Conservation (phyloP, 2,329 filamentous ascomycete species). For the Pseudodiploospora longispora region DNA sequence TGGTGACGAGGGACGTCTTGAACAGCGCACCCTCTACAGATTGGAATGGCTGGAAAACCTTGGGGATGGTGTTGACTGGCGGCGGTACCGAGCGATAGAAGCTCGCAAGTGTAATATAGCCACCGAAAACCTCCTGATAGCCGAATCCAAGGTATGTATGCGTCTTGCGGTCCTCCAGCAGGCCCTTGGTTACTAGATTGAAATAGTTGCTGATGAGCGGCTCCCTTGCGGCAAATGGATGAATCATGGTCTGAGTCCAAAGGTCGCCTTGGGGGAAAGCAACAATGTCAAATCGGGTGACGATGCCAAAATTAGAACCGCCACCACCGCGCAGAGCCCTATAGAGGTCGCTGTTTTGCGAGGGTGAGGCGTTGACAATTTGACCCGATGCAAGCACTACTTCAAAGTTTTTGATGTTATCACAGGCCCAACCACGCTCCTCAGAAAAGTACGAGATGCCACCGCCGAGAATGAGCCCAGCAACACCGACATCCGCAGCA, state of each 20-base stretch:
- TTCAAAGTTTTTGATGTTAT: slow-evolving; percentile 14
- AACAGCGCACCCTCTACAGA: slow-evolving; percentile 12
- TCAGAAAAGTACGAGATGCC: slow-evolving; percentile 42
- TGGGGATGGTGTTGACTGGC: slow-evolving; percentile 6
- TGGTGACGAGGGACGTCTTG: slow-evolving; percentile 15
- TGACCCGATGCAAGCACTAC: slow-evolving; percentile 30
- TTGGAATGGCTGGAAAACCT: slow-evolving; percentile 17
- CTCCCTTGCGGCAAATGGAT: slow-evolving; percentile 7
- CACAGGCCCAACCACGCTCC: slow-evolving; percentile 20
- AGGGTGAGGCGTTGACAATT: slow-evolving; percentile 30
- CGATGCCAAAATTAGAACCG: slow-evolving; percentile 31
- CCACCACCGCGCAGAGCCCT: slow-evolving; percentile 36
- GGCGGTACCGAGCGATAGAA: slow-evolving; percentile 12
- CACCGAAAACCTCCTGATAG: slow-evolving; percentile 3
- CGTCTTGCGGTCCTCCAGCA: slow-evolving; percentile 12
- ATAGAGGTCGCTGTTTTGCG: slow-evolving; percentile 32
- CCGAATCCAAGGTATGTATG: slow-evolving; percentile 15
- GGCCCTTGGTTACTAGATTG: slow-evolving; percentile 9
- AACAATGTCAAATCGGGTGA: slow-evolving; percentile 21
- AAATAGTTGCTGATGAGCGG: slow-evolving; percentile 11
- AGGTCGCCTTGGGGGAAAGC: slow-evolving; percentile 20
- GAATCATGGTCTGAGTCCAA: slow-evolving; percentile 18
- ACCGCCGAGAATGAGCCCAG: slow-evolving; percentile 37
- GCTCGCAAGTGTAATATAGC: slow-evolving; percentile 8
- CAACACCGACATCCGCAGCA: slow-evolving; percentile 31